phyloP scores from a whole-genome alignment of 768 basidiomycete species.

The Omphalotus guepiniiformis region DNA sequence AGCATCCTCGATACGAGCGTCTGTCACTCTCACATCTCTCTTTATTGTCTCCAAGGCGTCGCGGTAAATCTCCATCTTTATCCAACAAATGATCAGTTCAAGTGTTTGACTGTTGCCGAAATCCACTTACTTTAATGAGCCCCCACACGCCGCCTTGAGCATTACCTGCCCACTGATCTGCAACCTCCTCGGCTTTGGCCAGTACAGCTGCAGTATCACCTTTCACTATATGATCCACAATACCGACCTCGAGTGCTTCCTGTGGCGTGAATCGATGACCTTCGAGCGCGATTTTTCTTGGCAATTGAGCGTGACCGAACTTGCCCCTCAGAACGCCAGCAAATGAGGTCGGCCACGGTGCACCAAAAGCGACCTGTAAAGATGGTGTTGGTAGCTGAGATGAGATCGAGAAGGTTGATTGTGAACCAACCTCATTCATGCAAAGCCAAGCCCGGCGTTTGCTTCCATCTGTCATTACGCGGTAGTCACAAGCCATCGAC shows the following conservation, averaged over 20 bases:
- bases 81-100: too few species aligned
- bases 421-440: slow-evolving; percentile 78
- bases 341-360: slow-evolving; percentile 73
- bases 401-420: not conserved
- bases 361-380: slow-evolving; percentile 73
- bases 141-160: slow-evolving; percentile 68
- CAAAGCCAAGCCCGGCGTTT: slow-evolving; percentile 78
- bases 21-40: slow-evolving; percentile 32
- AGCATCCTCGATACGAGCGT: slow-evolving; percentile 40
- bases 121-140: slow-evolving; percentile 53
- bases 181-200: slow-evolving; percentile 60
- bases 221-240: slow-evolving; percentile 67
- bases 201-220: slow-evolving; percentile 59
- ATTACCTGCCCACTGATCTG: slow-evolving; percentile 43
- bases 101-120: too few species aligned
- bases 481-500: slow-evolving; percentile 80
- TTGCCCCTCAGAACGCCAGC: slow-evolving; percentile 61
- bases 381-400: not conserved
- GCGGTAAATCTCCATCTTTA: slow-evolving; percentile 52
- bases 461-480: slow-evolving; percentile 82
- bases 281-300: slow-evolving; percentile 74
- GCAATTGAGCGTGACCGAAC: slow-evolving; percentile 49
- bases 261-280: slow-evolving; percentile 73
- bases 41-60: slow-evolving; percentile 44
- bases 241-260: slow-evolving; percentile 61